A percentile compares a stretch with the other conserved stretches of the same genome.
These are phyloP conservation scores for Microascus cirrosus DNA, from an alignment of 2,329 filamentous ascomycete genomes.

Conservation along the genomic window DNA sequence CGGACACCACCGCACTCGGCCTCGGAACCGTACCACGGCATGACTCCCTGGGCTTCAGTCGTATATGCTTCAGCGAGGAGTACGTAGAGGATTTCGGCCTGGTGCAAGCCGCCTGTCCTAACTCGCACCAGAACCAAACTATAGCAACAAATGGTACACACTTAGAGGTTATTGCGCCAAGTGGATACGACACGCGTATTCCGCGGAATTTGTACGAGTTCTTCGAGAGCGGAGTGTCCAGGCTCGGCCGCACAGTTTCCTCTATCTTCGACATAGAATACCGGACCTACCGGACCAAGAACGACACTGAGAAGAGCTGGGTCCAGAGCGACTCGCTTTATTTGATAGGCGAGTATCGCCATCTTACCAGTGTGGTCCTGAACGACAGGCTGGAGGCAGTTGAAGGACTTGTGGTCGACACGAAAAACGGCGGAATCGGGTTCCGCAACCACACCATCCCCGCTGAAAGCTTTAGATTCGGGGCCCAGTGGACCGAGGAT, in stretches of 20 bases:
- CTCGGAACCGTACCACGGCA: too few species aligned
- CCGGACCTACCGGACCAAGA: conserved; percentile 4
- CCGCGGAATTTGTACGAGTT: neutral
- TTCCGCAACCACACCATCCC: conserved; percentile 32
- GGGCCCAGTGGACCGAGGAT: conserved; percentile 32
- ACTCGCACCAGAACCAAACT: neutral
- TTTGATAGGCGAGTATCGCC: too few species aligned
- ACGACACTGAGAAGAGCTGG: neutral
- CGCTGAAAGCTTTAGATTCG: conserved; percentile 14
- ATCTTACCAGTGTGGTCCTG: conserved; percentile 12
- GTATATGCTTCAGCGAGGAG: too few species aligned
- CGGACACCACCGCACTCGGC: too few species aligned
- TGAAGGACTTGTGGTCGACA: conserved; percentile 31
- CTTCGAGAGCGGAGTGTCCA: neutral
- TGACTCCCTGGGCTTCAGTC: too few species aligned
- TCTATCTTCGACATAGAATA: conserved; percentile 30
- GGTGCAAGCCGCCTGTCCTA: neutral
- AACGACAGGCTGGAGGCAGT: conserved; percentile 19
- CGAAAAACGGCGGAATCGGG: conserved; percentile 26
- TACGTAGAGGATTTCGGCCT: too few species aligned
- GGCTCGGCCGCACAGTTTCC: conserved; percentile 17
- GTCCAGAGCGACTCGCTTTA: neutral
- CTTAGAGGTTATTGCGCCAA: neutral
- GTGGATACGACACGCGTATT: neutral
- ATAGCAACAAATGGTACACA: neutral